Conservation (phyloP, 768 basidiomycete species). For the Cystofilobasidium capitatum region DNA sequence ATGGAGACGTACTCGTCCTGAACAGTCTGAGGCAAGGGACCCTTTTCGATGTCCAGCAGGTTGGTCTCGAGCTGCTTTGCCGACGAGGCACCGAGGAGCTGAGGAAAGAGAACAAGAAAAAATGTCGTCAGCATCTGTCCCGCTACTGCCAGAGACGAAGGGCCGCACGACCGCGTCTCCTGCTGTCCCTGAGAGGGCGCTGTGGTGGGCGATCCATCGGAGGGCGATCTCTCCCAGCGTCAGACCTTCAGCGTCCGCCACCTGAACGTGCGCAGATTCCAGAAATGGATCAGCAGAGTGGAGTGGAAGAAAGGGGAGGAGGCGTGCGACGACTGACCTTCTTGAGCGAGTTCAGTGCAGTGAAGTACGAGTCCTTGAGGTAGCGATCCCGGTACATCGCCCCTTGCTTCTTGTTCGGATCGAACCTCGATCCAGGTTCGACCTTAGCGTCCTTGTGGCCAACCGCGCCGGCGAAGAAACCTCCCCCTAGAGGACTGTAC, state of each 20-base stretch:
- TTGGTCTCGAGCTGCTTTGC: neutral
- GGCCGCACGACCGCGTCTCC: neutral
- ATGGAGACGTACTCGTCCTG: neutral
- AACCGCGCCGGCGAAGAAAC: neutral
- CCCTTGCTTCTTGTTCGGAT: neutral
- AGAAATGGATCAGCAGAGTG: too few relatives aligned
- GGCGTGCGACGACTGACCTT: neutral
- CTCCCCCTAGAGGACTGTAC: neutral
- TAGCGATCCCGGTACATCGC: neutral
- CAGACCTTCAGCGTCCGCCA: neutral
- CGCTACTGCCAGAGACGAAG: too few relatives aligned
- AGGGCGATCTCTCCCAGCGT: neutral
- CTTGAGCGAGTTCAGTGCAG: neutral
- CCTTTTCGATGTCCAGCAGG: neutral
- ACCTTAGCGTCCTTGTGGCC: neutral
- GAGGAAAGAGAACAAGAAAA: neutral
- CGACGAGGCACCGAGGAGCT: neutral
- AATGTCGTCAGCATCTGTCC: too few relatives aligned
- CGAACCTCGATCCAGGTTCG: neutral
- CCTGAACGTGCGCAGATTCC: neutral
- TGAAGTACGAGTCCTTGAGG: neutral
- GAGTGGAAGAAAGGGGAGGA: neutral
- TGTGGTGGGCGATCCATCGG: neutral
- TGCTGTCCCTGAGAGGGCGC: neutral
- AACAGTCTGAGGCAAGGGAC: neutral